These are phyloP conservation scores for Kondoa malvinella DNA, from an alignment of 768 basidiomycete genomes.

Conservation along the genomic window DNA sequence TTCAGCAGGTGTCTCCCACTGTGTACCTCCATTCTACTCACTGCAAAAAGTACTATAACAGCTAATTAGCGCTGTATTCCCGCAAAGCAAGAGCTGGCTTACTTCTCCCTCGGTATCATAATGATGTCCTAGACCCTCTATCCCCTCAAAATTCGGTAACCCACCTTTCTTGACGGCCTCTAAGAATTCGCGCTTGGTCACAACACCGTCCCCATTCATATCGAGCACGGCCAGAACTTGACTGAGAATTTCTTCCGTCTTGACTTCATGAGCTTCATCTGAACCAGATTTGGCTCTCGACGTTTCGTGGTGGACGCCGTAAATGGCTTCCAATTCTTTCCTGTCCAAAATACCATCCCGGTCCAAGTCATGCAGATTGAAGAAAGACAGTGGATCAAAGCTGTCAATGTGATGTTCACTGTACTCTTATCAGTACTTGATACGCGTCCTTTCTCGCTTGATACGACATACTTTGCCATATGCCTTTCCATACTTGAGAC, in stretches of 20 bases:
- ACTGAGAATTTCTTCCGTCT: conserved; percentile 31
- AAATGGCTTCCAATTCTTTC: conserved; percentile 84
- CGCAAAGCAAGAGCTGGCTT: not conserved
- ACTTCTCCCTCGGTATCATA: conserved; percentile 44
- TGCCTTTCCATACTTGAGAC: conserved; percentile 7
- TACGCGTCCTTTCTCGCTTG: not conserved
- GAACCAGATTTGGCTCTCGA: conserved; percentile 71
- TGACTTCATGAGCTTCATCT: conserved; percentile 58
- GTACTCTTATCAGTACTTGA: not conserved
- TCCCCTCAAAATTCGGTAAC: conserved; percentile 61
- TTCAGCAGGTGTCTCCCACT: not conserved
- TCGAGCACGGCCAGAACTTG: conserved; percentile 40
- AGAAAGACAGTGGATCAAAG: conserved; percentile 49
- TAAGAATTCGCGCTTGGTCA: conserved; percentile 51
- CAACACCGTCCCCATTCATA: conserved; percentile 51
- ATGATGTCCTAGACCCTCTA: conserved; percentile 83
- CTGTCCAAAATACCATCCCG: conserved; percentile 64
- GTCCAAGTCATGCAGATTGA: conserved; percentile 86
- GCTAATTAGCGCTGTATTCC: not conserved
- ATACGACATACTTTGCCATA: conserved; percentile 2
- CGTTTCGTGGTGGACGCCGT: conserved; percentile 85
- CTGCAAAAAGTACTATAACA: conserved; percentile 12
- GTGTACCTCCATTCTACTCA: conserved; percentile 2
- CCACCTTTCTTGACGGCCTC: conserved; percentile 52
- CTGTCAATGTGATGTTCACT: not conserved